A percentile compares a stretch with the other conserved stretches of the same genome.
These are phyloP conservation scores for Cordyceps javanica DNA, from an alignment of 2,329 filamentous ascomycete species.

Conservation along the genomic window DNA sequence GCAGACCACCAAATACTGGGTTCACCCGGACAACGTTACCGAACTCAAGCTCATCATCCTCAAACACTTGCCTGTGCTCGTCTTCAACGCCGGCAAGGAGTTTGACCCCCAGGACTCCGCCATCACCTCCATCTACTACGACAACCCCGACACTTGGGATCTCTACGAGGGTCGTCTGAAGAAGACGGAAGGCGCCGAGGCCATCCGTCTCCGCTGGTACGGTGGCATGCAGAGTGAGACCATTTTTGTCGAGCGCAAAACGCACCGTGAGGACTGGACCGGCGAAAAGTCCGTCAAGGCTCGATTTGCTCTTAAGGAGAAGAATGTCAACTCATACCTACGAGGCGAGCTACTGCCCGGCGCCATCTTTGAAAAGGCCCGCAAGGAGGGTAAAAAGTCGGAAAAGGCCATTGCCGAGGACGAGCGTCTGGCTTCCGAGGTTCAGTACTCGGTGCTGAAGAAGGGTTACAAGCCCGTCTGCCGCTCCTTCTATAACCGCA, in stretches of 20 bases:
- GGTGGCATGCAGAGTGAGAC: constrained; percentile 93
- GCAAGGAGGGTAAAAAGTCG: constrained; percentile 90
- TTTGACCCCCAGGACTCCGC: constrained; percentile 86
- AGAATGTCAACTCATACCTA: constrained; percentile 91
- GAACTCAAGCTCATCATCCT: constrained; percentile 96
- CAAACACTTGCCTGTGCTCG: constrained; percentile 92
- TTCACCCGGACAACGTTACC: constrained; percentile 96
- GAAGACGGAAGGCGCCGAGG: constrained; percentile 96
- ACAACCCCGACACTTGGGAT: constrained; percentile 91
- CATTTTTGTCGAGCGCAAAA: constrained; percentile 96
- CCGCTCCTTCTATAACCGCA: constrained; percentile 95
- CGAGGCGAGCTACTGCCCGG: constrained; percentile 76
- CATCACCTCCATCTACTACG: constrained; percentile 98
- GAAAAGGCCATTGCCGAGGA: constrained; percentile 87
- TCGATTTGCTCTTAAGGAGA: constrained; percentile 91
- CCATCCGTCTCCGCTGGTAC: constrained; percentile 94
- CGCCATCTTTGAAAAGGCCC: constrained; percentile 91
- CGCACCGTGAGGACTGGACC: constrained; percentile 97
- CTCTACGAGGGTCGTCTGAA: constrained; percentile 90
- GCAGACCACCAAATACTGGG: constrained; percentile 99
- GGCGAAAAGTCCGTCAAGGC: constrained; percentile 99
- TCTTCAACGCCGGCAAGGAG: constrained; percentile 96
- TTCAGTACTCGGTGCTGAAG: constrained; percentile 88
- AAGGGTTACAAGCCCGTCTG: constrained; percentile 84
- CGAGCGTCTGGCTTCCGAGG: constrained; percentile 81